phyloP scores from a whole-genome alignment of 2,329 filamentous ascomycete genomes.

The Venturia asperata region DNA sequence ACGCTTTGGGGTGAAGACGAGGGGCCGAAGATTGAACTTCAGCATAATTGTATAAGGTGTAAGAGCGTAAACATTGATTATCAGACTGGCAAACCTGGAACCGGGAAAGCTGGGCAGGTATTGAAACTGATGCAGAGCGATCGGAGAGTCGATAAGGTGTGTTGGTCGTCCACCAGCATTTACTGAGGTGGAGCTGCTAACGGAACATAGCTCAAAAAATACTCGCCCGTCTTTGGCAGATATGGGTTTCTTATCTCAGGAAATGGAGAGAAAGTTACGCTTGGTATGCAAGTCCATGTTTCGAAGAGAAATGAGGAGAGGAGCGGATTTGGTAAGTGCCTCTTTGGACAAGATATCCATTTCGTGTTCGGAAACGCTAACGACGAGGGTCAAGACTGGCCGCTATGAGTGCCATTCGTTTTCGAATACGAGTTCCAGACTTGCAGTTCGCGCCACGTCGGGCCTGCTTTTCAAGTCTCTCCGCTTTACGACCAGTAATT shows the following conservation, averaged over 20 bases:
- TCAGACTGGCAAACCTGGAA: slow-evolving; percentile 35
- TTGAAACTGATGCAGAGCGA: slow-evolving; percentile 41
- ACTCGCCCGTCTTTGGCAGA: slow-evolving; percentile 42
- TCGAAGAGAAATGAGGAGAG: slow-evolving; percentile 33
- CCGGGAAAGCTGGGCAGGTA: slow-evolving; percentile 34
- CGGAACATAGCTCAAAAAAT: slow-evolving; percentile 29
- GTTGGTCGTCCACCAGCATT: background rate
- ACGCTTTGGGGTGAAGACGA: slow-evolving; percentile 25
- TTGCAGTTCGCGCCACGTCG: too few species aligned
- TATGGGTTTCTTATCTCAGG: slow-evolving; percentile 38
- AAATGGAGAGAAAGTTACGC: slow-evolving; percentile 28
- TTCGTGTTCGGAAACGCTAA: background rate
- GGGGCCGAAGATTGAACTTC: slow-evolving; percentile 30
- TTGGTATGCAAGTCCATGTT: slow-evolving; percentile 41
- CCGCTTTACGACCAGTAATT: too few species aligned
- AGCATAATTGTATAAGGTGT: slow-evolving; percentile 43
- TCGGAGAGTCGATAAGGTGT: slow-evolving; percentile 38
- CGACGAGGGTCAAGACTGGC: slow-evolving; percentile 4
- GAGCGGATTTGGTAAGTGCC: slow-evolving; percentile 36
- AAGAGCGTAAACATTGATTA: slow-evolving; percentile 44
- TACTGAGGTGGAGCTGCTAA: background rate
- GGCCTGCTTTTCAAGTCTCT: too few species aligned
- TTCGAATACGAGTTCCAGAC: background rate
- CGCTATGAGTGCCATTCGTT: background rate
- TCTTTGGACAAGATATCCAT: background rate